A percentile compares a stretch with the other conserved stretches of the same genome.
These are phyloP conservation scores for Phellopilus nigrolimitatus DNA, from an alignment of 1,284 basidiomycete genomes.

Conservation along the genomic window DNA sequence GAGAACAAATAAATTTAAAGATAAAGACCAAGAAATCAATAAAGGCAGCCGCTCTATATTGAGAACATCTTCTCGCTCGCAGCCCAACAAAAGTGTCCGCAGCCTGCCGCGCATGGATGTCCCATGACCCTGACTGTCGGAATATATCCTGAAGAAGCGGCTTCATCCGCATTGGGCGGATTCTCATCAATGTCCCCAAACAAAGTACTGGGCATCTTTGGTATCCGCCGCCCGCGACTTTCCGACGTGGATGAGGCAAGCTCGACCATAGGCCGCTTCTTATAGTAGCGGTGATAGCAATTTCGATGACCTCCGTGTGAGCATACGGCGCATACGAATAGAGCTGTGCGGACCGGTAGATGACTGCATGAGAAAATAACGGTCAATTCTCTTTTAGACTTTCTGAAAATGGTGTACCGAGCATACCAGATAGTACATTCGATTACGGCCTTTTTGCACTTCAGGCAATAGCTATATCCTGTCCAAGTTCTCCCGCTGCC, in stretches of 20 bases:
- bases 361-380: conserved; percentile 41
- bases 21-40: neutral
- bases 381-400: too few species aligned
- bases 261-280: conserved; percentile 46
- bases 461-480: conserved; percentile 41
- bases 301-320: conserved; percentile 72
- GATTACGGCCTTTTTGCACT: conserved; percentile 46
- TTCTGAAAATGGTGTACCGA: too few species aligned
- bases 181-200: neutral
- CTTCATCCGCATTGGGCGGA: neutral
- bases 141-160: neutral
- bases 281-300: conserved; percentile 65
- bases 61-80: conserved; percentile 5
- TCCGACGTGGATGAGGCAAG: conserved; percentile 24
- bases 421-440: conserved; percentile 69
- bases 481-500: conserved; percentile 32
- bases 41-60: neutral
- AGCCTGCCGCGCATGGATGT: conserved; percentile 60
- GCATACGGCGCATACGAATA: conserved; percentile 70
- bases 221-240: conserved; percentile 9
- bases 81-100: conserved; percentile 62
- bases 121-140: conserved; percentile 30
- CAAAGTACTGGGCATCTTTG: neutral
- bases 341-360: conserved; percentile 60
- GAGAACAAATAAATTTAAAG: conserved; percentile 1